Conservation (phyloP, 2,329 filamentous ascomycete species). For the Ceratocystiopsis brevicomis region DNA sequence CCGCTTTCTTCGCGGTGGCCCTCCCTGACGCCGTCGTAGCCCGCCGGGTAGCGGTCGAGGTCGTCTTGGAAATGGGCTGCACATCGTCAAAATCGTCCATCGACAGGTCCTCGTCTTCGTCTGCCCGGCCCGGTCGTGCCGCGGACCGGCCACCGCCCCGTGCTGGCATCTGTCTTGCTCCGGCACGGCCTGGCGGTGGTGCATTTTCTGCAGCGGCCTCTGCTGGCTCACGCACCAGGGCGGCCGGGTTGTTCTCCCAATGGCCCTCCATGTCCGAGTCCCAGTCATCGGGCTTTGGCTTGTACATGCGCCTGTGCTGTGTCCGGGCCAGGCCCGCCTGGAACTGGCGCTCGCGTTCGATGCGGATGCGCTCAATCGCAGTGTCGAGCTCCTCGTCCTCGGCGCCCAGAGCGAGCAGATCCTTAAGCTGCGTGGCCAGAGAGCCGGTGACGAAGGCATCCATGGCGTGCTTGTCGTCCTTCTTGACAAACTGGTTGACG, state of each 20-base stretch:
- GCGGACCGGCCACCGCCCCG: slow-evolving; percentile 10
- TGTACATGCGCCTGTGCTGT: slow-evolving; percentile 33
- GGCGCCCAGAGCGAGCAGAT: slow-evolving; percentile 47
- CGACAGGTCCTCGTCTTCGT: slow-evolving; percentile 31
- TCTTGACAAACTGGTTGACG: slow-evolving; percentile 80
- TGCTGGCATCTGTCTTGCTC: too few relatives aligned
- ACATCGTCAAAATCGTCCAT: slow-evolving; percentile 35
- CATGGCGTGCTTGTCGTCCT: slow-evolving; percentile 88
- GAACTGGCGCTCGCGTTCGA: slow-evolving; percentile 52
- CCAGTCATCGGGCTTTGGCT: slow-evolving; percentile 64
- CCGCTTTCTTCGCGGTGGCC: not conserved
- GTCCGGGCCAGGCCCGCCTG: slow-evolving; percentile 37
- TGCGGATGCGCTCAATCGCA: slow-evolving; percentile 55
- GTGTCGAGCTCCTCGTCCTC: slow-evolving; percentile 55
- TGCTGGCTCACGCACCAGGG: slow-evolving; percentile 24
- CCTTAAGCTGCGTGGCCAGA: slow-evolving; percentile 48
- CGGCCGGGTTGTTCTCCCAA: slow-evolving; percentile 66
- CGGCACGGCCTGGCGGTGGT: not conserved
- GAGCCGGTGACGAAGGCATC: slow-evolving; percentile 59
- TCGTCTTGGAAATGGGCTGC: slow-evolving; percentile 16
- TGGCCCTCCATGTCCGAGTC: slow-evolving; percentile 75
- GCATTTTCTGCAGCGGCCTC: not conserved
- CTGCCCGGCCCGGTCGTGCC: slow-evolving; percentile 18
- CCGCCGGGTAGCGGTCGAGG: slow-evolving; percentile 16
- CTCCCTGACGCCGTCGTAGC: slow-evolving; percentile 12